Base-by-base conservation (phyloP, 805 yeast species). In the Pichia scutulata region DNA sequence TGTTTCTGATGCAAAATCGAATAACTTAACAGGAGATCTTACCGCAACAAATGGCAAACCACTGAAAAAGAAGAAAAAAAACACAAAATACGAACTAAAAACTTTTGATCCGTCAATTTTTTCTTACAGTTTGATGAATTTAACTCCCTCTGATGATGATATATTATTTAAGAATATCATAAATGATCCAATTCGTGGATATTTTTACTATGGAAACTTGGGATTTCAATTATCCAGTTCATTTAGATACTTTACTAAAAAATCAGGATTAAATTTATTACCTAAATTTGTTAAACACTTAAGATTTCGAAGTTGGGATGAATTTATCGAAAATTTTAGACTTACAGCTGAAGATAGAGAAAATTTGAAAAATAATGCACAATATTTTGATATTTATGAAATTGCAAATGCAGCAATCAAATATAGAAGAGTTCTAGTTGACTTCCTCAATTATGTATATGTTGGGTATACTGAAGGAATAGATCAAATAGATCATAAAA, bases 131-230 rank as follows among this genome's bases (percentile, higher is more conserved):
- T 44, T 44, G 2, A 18, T 43, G 2, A 7, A 26, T 4, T 14
- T 49, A 2, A 22, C 30, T 2, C 33, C 36, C 3, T 13, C 21
- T 7, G 46, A 46, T 28, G 49, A 50, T 25, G 30, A 41, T 19
- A 13, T 9, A 7, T 9, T 50, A 16, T 30, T 28, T 8, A n/a
- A 6, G 13, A 23, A 28, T 19, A 28, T 50, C 3, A 39, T 46
- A 6, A 21, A 46, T 7, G 30, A 50, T 41, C 52, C 52, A n/a
- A n/a, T 46, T 12, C 39, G 41, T 19, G 52, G 47, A 8, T 44
- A 39, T n/a, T 47, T 46, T 25, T 51, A 51, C 39, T 51, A 47
- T 23, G 18, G 37, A 21, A 30, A 44, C 30, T 25, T 51, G 18
- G 46, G 50, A 28, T 45, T 36, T 18, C 28, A 44, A 12, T 24